Base-by-base conservation (phyloP, 2,329 filamentous ascomycete genomes). In the Metarhizium humberi region DNA sequence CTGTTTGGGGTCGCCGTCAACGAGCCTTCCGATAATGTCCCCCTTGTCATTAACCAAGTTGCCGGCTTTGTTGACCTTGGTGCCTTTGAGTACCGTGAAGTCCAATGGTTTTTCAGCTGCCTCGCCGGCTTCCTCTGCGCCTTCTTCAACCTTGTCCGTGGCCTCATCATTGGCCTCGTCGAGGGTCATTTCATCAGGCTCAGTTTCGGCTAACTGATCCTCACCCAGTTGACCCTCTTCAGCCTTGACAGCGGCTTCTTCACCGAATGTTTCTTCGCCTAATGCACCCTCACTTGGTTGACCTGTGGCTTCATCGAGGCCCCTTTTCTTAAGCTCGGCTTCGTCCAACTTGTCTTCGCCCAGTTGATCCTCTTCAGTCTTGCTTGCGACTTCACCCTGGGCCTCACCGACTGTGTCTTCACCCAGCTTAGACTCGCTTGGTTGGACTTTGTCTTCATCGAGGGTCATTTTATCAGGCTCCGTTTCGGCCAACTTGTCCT, bases 1-100 rank as follows among this genome's bases (percentile, higher is more conserved):
- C 58, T 86, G 75, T 68, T 85, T 80, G 18, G 81, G 62, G 16
- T 84, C 80, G 42, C 87, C 87, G 60, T 85, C 78, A 38, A 81
- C 70, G 13, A 90, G 74, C 49, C 81, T 82, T 16, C 83, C 87
- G 60, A 88, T 71, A 3, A 81, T 63, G 46, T 78, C 72, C 29
- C 78, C 77, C 42, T 78, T 72, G 10, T 78, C 70, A 57, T 80
- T 75, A 52, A 83, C 75, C 20, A 83, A 73, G 54, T 84, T 82
- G 52, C 81, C 81, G 10, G 71, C 64, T 66, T 84, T 83, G 71
- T 84, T 84, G 61, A 84, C 78, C 58, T 75, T 80, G 67, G 74
- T 74, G 56, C 74, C 75, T 56, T 78, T 76, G 38, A 84, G 74
- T 18, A 74, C 62, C 0, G 76, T 76, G 55, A 75, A 75, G 61